Evolutionary conservation across 2,329 filamentous ascomycete genomes (phyloP).

Genomic region (Clarireedia homoeocarpa): DNA sequence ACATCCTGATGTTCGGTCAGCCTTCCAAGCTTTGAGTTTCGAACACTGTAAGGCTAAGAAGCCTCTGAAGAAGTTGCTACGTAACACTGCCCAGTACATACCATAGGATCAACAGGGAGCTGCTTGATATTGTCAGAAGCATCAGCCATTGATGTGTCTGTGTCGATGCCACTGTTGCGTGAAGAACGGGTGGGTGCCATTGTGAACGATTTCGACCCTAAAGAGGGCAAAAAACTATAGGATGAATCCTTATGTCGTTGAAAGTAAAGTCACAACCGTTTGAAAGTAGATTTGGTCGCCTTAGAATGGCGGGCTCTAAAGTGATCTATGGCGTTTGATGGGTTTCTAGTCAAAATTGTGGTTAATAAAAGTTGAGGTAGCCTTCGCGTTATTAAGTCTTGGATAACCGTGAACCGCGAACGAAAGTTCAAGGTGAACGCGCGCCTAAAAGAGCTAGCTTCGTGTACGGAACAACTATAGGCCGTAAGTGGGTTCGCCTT

Average conservation of each 20-base stretch:
- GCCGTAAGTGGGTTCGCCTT: not conserved
- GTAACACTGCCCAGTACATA: constrained; percentile 12
- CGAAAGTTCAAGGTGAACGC: constrained; percentile 2
- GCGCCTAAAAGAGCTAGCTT: not conserved
- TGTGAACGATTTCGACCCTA: constrained; percentile 24
- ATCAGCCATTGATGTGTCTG: constrained; percentile 54
- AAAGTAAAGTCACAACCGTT: not conserved
- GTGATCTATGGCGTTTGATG: not conserved
- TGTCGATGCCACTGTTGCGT: constrained; percentile 40
- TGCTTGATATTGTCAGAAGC: constrained; percentile 36
- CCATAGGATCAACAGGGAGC: constrained; percentile 29
- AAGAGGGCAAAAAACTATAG: constrained; percentile 16
- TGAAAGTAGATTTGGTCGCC: constrained; percentile 10
- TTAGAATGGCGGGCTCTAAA: constrained; percentile 10
- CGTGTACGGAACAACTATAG: constrained; percentile 1
- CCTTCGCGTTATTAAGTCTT: constrained; percentile 4
- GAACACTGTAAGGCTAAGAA: not conserved
- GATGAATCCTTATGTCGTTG: constrained; percentile 13
- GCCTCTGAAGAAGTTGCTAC: not conserved
- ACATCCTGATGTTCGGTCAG: constrained; percentile 40
- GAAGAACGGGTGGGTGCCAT: constrained; percentile 50
- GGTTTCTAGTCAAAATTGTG: constrained; percentile 12
- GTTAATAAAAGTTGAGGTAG: constrained; percentile 4
- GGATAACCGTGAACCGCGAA: not conserved
- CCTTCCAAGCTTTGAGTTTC: not conserved